phyloP scores from a whole-genome alignment of 352 stramenopile genomes.

The Phytophthora foliorum region DNA sequence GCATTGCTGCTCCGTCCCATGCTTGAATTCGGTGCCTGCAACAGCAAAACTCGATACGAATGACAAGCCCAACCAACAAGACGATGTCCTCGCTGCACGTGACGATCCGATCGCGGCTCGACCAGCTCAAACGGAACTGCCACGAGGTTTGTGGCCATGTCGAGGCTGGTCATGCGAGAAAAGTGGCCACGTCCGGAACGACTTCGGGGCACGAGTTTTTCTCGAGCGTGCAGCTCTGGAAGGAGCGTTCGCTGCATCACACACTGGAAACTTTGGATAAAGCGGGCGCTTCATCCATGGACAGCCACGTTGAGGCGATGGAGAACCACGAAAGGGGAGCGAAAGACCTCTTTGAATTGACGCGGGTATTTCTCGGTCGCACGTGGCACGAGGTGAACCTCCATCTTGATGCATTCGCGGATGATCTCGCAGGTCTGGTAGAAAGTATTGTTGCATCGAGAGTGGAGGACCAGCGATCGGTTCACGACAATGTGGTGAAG shows the following conservation, averaged over 20 bases:
- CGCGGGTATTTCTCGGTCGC: conserved; percentile 33
- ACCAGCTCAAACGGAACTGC: conserved; percentile 26
- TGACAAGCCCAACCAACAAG: background rate
- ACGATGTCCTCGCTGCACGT: conserved; percentile 14
- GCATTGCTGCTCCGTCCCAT: conserved; percentile 11
- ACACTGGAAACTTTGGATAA: conserved; percentile 57
- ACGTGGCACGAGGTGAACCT: conserved; percentile 26
- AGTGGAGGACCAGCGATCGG: conserved; percentile 47
- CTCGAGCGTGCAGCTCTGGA: conserved; percentile 63
- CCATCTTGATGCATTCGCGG: conserved; percentile 46
- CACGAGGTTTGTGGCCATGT: conserved; percentile 17
- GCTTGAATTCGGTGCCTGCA: background rate
- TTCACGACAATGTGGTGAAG: conserved; percentile 32
- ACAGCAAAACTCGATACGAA: conserved; percentile 4
- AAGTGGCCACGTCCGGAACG: background rate
- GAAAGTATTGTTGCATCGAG: conserved; percentile 44
- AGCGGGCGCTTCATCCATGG: conserved; percentile 10
- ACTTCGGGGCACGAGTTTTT: conserved; percentile 27
- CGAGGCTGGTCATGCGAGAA: background rate
- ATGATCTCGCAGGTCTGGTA: conserved; percentile 38
- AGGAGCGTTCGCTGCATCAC: conserved; percentile 67
- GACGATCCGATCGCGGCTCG: conserved; percentile 25
- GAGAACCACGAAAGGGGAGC: conserved; percentile 61
- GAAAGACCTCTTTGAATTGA: conserved; percentile 47
- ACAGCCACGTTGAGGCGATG: conserved; percentile 67